Percentiles rank a stretch among this genome's conserved stretches.
Evolutionary conservation across 2,329 filamentous ascomycete species (phyloP).

Genomic region (Cryphonectria carpinicola): DNA sequence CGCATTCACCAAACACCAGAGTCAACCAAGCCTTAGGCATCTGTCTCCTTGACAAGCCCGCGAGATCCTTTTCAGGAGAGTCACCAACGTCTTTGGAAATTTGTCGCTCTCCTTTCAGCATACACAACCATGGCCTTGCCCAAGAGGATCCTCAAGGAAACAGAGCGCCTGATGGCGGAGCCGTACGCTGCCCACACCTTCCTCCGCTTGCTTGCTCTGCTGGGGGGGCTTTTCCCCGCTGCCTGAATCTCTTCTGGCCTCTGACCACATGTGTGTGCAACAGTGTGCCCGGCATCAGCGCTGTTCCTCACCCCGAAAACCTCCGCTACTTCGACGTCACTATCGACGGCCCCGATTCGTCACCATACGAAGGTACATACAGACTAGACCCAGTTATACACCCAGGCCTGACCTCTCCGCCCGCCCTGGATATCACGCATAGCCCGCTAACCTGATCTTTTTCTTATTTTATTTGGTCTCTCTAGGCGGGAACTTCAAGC

Average conservation of each 20-base stretch:
- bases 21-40: neutral
- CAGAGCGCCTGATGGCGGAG: slow-evolving; percentile 93
- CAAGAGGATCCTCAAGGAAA: slow-evolving; percentile 98
- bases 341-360: slow-evolving; percentile 89
- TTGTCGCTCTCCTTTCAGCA: neutral
- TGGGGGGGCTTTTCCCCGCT: neutral
- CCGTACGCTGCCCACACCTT: slow-evolving; percentile 67
- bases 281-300: slow-evolving; percentile 95
- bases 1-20: neutral
- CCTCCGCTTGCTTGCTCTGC: slow-evolving; percentile 18
- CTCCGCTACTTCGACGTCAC: slow-evolving; percentile 97
- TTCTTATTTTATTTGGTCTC: slow-evolving; percentile 11
- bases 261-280: slow-evolving; percentile 12
- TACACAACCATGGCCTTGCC: slow-evolving; percentile 69
- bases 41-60: neutral
- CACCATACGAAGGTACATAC: slow-evolving; percentile 88
- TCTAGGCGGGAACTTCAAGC: slow-evolving; percentile 82
- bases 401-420: neutral
- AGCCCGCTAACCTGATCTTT: slow-evolving; percentile 10
- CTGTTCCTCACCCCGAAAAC: slow-evolving; percentile 95
- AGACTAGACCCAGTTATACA: slow-evolving; percentile 30
- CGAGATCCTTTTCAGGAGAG: neutral
- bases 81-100: neutral
- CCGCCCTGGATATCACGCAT: neutral
- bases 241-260: slow-evolving; percentile 10